Evolutionary conservation across 306 rosid genomes (phyloP), one percentile per base, ranked within the genome.

Genomic region (Trifolium dubium): DNA sequence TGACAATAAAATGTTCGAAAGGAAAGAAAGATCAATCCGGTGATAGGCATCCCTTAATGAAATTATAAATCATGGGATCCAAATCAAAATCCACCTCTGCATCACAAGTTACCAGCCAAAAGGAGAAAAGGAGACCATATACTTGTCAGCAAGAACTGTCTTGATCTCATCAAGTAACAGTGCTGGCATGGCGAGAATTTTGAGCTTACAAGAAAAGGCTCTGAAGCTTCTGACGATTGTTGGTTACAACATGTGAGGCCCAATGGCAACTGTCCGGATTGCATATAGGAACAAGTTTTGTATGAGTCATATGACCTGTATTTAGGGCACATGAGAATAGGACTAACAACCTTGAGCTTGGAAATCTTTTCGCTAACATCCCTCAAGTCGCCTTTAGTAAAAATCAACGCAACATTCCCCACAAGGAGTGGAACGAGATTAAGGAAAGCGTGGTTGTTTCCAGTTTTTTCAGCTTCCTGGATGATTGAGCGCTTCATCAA

Each of bases 381-480:
- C 69, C 69, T 80, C 82, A 84, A 31, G 49, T 84, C 87, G 40
- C 80, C 75, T 55, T 80, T 89, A 64, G 97, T 92, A 81, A 92
- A 92, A 60, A 89, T 82, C 81, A 92, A 81, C 0, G 89, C 96
- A 50, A 89, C 96, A 30, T 92, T 89, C 0, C 96, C 97, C 50
- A 86, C 85, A 46, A 89, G 96, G 39, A 92, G 96, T 17, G 97
- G 96, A 4, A 82, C 80, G 43, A 92, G 96, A 64, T 73, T 88
- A 70, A 88, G 90, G 73, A 80, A 85, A 47, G 83, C 82, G 28
- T 75, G 73, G 88, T 89, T 88, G 7, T 60, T 60, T 1, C 93
- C 93, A 0, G 92, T 85, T 40, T 80, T 85, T 58, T 90, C 77
- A 31, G 97, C 65, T 39, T 86, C 88, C 4, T 80, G 75, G 19